Evolutionary conservation across 2,329 filamentous ascomycete genomes (phyloP), one percentile per base, ranked within the genome.

Genomic region (Clarireedia homoeocarpa): DNA sequence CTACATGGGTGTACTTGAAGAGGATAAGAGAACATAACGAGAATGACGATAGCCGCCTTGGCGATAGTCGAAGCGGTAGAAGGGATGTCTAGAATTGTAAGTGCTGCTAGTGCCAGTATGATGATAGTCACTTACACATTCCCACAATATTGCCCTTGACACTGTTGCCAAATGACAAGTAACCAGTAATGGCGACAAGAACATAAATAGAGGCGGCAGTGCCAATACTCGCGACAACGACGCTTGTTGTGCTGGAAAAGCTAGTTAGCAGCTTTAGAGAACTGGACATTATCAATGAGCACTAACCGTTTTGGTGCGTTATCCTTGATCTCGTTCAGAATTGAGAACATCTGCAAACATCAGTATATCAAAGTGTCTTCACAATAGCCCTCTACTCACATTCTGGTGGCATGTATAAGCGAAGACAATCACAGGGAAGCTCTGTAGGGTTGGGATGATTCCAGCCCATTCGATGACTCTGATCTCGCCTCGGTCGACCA

Each of bases 391-490:
- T 23, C 24, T 48, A 40, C 82, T 62, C 74, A 94, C 89, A 70
- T 99, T 99, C 68, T 99, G 94, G 72, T 99, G 94, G 70, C 94
- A 99, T 1, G 94, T 99, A 71, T 97, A 99, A n/a, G 92, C 94
- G 76, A 99, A 99, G 2, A 99, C 89, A 56, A 97, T 91, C 53
- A 99, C 91, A 0, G 94, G 94, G 61, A 99, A 83, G 60, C 88
- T 91, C 64, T 89, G 90, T 53, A 99, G 77, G 6, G 88, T 85
- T 38, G 87, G 81, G 9, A 95, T 77, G 3, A 89, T 78, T 6
- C 92, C 89, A 45, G 84, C 86, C 86, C 90, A 96, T 59, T 82
- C 75, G 60, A 96, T 78, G 30, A 90, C 74, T 49, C 88, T 83
- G 58, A 99, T 83, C 9, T 85, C 81, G 12, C 89, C 86, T 53